phyloP scores from a whole-genome alignment of 495 filamentous ascomycete species.

The Aspergillus bridgeri region DNA sequence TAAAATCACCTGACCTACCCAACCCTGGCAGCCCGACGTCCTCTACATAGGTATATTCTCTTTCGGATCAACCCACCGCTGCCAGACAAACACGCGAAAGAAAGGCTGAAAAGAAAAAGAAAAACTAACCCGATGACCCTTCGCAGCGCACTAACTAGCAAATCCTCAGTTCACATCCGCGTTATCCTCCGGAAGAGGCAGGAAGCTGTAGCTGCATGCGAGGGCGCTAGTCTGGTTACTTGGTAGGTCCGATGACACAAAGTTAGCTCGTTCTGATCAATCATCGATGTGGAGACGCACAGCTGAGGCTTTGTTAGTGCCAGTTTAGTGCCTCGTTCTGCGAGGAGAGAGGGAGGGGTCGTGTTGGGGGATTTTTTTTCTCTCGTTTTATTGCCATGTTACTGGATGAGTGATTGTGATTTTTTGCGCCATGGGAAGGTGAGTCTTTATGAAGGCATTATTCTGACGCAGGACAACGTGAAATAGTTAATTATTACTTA shows the following conservation, averaged over 20 bases:
- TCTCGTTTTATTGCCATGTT: neutral
- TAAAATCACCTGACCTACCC: neutral
- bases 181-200: neutral
- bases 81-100: neutral
- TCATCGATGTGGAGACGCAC: neutral
- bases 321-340: too few relatives aligned
- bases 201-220: neutral
- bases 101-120: neutral
- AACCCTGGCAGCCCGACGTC: too few relatives aligned
- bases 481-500: too few relatives aligned
- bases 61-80: too few relatives aligned
- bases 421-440: neutral
- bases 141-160: neutral
- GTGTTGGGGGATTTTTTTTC: neutral
- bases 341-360: neutral
- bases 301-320: neutral
- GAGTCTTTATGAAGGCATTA: too few relatives aligned
- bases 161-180: neutral
- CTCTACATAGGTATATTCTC: too few relatives aligned
- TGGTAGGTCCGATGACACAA: neutral
- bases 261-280: neutral
- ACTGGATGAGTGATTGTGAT: neutral
- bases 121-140: neutral
- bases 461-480: too few relatives aligned
- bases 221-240: too few relatives aligned